Percentiles rank a stretch among this genome's conserved stretches.
These are phyloP conservation scores for Phaffomyces antillensis DNA, from an alignment of 805 yeast species.

Conservation along the genomic window DNA sequence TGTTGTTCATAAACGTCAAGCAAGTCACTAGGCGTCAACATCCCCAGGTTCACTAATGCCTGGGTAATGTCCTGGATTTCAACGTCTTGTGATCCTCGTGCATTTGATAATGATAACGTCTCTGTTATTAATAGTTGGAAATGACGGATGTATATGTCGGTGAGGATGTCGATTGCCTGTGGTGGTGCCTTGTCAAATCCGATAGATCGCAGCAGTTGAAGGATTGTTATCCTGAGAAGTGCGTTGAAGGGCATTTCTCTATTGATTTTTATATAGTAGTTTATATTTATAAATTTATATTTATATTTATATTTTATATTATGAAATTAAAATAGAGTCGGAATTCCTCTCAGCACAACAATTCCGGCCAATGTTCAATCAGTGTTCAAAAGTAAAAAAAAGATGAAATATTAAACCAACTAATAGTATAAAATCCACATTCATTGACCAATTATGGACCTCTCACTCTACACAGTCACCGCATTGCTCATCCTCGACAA, in stretches of 20 bases:
- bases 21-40: constrained; percentile 50
- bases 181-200: constrained; percentile 83
- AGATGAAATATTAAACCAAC: no score
- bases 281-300: no score
- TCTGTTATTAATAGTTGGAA: constrained; percentile 46
- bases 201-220: constrained; percentile 56
- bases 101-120: constrained; percentile 34
- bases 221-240: constrained; percentile 1
- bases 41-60: constrained; percentile 57
- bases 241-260: constrained; percentile 1
- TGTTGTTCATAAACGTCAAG: constrained; percentile 50
- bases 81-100: constrained; percentile 40
- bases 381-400: no score
- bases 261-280: no score
- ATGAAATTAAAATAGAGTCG: no score
- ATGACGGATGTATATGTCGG: constrained; percentile 68
- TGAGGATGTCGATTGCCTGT: constrained; percentile 61
- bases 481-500: constrained; percentile 77
- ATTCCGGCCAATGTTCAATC: no score
- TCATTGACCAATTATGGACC: constrained; percentile 28
- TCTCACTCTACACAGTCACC: constrained; percentile 73
- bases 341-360: no score
- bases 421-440: no score
- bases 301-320: no score
- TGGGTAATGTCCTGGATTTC: constrained; percentile 62